Percentiles rank a stretch among this genome's conserved stretches.
Evolutionary conservation across 345 rosid species (phyloP).

Genomic region (Populus davidiana): DNA sequence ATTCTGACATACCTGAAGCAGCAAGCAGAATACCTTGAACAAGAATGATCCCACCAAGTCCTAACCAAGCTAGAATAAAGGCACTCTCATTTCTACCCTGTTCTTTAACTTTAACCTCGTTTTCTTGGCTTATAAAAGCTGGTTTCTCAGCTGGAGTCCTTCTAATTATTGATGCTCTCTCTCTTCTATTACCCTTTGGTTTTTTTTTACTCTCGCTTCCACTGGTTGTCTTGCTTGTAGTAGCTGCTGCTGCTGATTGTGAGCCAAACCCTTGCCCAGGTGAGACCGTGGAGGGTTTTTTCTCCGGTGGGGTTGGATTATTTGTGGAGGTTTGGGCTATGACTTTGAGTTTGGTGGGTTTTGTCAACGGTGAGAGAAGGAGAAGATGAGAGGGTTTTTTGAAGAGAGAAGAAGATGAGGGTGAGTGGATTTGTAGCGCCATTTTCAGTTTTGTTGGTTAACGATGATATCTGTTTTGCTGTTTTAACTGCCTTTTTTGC

Average conservation of each 20-base stretch:
- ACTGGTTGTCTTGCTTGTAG: slow-evolving; percentile 2
- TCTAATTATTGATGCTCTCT: slow-evolving; percentile 48
- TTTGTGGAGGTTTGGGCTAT: slow-evolving; percentile 43
- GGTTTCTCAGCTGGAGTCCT: slow-evolving; percentile 72
- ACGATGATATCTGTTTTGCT: not conserved
- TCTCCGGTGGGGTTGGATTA: slow-evolving; percentile 22
- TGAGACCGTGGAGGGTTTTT: slow-evolving; percentile 35
- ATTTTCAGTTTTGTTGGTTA: slow-evolving; percentile 48
- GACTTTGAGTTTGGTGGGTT: slow-evolving; percentile 33
- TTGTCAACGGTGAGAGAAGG: slow-evolving; percentile 21
- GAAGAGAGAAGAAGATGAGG: slow-evolving; percentile 33
- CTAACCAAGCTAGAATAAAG: slow-evolving; percentile 84
- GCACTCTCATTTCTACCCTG: slow-evolving; percentile 69
- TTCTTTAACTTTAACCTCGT: slow-evolving; percentile 55
- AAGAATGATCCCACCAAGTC: slow-evolving; percentile 67
- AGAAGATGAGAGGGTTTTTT: slow-evolving; percentile 29
- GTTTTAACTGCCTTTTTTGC: not conserved
- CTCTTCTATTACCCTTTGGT: slow-evolving; percentile 45
- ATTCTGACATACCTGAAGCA: slow-evolving; percentile 55
- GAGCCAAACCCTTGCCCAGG: slow-evolving; percentile 65
- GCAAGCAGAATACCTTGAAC: slow-evolving; percentile 68
- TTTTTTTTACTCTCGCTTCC: slow-evolving; percentile 35
- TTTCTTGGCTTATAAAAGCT: slow-evolving; percentile 44
- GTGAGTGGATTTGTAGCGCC: slow-evolving; percentile 62
- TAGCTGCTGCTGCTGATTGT: slow-evolving; percentile 13